A percentile compares a stretch with the other conserved stretches of the same genome.
These are phyloP conservation scores for Candida oleophila DNA, from an alignment of 805 yeast species.

Conservation along the genomic window DNA sequence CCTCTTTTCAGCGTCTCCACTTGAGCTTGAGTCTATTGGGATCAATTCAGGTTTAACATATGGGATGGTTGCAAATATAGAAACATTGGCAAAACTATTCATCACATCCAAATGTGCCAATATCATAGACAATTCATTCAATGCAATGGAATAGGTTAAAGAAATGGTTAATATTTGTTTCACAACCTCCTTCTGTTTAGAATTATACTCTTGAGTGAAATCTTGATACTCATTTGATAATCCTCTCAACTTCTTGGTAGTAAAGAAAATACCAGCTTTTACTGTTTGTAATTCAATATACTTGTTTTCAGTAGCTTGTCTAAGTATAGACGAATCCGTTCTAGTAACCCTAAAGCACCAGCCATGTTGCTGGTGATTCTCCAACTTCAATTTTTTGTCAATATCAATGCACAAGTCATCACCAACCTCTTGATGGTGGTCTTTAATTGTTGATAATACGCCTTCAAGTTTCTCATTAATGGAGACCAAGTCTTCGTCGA, in stretches of 20 bases:
- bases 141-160: conserved; percentile 75
- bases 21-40: conserved; percentile 39
- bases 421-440: conserved; percentile 62
- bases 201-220: conserved; percentile 64
- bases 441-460: conserved; percentile 53
- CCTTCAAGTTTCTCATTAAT: conserved; percentile 59
- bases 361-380: conserved; percentile 83
- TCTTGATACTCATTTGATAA: conserved; percentile 58
- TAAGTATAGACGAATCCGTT: conserved; percentile 77
- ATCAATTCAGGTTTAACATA: conserved; percentile 75
- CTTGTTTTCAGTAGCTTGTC: conserved; percentile 51
- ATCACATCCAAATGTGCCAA: conserved; percentile 82
- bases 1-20: conserved; percentile 34
- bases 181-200: conserved; percentile 75
- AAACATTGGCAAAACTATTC: conserved; percentile 79
- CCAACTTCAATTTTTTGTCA: conserved; percentile 86
- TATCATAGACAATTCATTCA: conserved; percentile 62
- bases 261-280: conserved; percentile 93
- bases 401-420: conserved; percentile 78
- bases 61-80: conserved; percentile 75
- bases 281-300: conserved; percentile 85
- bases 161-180: conserved; percentile 81
- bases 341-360: conserved; percentile 95
- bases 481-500: conserved; percentile 70
- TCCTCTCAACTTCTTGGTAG: conserved; percentile 63